Base-by-base conservation (phyloP, 352 stramenopile species). In the Peronosclerospora sorghi region DNA sequence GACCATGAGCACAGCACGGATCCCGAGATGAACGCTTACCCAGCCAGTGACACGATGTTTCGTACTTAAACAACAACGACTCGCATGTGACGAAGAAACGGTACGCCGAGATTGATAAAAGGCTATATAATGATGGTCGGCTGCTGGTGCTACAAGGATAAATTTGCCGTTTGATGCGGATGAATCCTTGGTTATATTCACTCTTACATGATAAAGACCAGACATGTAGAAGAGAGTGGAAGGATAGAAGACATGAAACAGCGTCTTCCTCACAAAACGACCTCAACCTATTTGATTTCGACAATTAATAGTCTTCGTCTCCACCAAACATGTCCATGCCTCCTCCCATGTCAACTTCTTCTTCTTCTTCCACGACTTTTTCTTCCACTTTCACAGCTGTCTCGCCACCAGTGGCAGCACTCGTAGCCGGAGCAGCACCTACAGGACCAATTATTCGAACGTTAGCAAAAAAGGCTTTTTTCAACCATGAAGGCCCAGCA, bases 21-120 rank as follows among this genome's bases (percentile, higher is more conserved):
- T 54, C 82, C 96, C 23, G 87, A 96, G 49, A 97, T 96, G 84
- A 97, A 65, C 74, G 77, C 24, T 96, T 96, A 56, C 97, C 86
- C 66, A 92, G 74, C 86, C 66, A 92, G 74, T 41, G 87, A 97
- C 58, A 90, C 87, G 41, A 97, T 97, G 85, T 97, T 97, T 57
- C 72, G 89, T 32, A 97, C 97, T 56, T 83, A 96, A 64, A 96
- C 85, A 97, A 62, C 87, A 97, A 51, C 81, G 89, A 2, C 68
- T 96, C 13, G 71, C 80, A 23, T 85, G 83, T 32, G 86, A 97
- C 54, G 91, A 97, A 48, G 83, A 96, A 54, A 94, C 68, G 4
- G 90, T 97, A 96, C 69, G 82, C 83, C 14, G 87, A 96, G 39
- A 87, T 97, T 63, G 86, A 96, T 63, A 82, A 94, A 35, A 87